Evolutionary conservation across 352 stramenopile genomes (phyloP), one percentile per base, ranked within the genome.

Genomic region (Phytophthora vignae): DNA sequence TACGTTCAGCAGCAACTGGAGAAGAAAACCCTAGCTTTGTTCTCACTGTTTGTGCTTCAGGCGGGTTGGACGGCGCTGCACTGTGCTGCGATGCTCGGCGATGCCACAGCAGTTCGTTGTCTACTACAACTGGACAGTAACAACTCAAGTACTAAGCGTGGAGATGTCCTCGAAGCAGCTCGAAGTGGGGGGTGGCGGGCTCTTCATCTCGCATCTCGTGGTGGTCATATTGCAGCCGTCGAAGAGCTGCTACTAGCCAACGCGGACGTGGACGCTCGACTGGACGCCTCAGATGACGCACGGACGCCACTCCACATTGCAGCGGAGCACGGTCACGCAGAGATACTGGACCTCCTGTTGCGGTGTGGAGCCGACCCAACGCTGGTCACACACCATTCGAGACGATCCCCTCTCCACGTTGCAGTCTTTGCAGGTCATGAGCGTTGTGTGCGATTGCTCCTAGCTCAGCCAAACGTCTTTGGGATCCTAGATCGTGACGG

Each of bases 301-400:
- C 59, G 73, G 14, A 87, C 79, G 11, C 60, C 79, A 10, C 57
- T 87, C 10, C 74, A 81, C 22, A 72, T 87, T 22, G 76, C 76
- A 14, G 62, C 69, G 12, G 11, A 29, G 29, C 22, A 73, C 10
- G 70, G 74, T 11, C 60, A 80, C 59, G 53, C 15, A 5, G 58
- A 64, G 0, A 71, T 87, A 3, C 22, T 78, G 14, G 70, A 87
- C 27, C 64, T 87, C 7, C 42, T 87, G 10, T 53, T 87, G 4
- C 76, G 81, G 36, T 84, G 76, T 25, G 76, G 74, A 3, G 79
- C 76, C 17, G 64, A 87, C 21, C 25, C 76, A 10, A 55, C 6
- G 17, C 38, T 69, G 4, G 11, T 59, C 5, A 84, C 76, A 0
- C 60, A 52, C n/a, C 33, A 73, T 42, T 46, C 83, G 27, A 40